These are phyloP conservation scores for Candida tetrigidarum DNA, from an alignment of 1,139 yeast species.

Conservation along the genomic window DNA sequence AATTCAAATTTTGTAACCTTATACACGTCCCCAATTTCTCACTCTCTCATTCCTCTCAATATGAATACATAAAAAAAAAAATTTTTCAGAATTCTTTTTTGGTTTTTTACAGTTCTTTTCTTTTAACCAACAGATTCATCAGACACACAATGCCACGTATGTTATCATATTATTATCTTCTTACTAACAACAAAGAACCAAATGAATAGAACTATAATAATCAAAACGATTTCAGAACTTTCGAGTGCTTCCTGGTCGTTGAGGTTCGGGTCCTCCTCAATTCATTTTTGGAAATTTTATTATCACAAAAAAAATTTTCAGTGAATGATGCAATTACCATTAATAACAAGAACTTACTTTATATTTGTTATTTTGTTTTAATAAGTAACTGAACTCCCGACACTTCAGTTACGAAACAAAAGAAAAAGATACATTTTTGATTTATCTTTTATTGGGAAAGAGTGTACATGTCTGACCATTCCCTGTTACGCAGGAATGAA, in stretches of 20 bases:
- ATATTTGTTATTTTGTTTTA: slow-evolving; percentile 10
- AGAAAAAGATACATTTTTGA: too few species aligned
- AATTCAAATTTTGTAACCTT: slow-evolving; percentile 6
- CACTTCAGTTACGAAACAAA: slow-evolving; percentile 67
- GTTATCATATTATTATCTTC: slow-evolving; percentile 27
- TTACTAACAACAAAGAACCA: slow-evolving; percentile 13
- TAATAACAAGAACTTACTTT: slow-evolving; percentile 25
- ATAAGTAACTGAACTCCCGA: slow-evolving; percentile 76
- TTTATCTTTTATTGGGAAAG: neutral
- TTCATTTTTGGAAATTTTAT: slow-evolving; percentile 20
- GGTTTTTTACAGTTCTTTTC: slow-evolving; percentile 5
- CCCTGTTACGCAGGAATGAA: too few species aligned
- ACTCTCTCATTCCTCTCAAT: neutral
- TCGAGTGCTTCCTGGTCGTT: slow-evolving; percentile 22
- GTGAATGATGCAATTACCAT: slow-evolving; percentile 22
- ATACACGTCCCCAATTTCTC: slow-evolving; percentile 1
- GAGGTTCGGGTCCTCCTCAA: slow-evolving; percentile 84
- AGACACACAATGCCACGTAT: slow-evolving; percentile 57
- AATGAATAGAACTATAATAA: slow-evolving; percentile 5
- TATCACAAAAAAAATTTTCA: slow-evolving; percentile 20
- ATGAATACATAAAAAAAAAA: too few species aligned
- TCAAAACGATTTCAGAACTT: slow-evolving; percentile 21
- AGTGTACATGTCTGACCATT: neutral
- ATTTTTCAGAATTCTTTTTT: slow-evolving; percentile 17
- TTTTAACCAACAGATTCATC: slow-evolving; percentile 14